These are phyloP conservation scores for Mrakia hoshinonis DNA, from an alignment of 768 basidiomycete genomes.

Conservation along the genomic window DNA sequence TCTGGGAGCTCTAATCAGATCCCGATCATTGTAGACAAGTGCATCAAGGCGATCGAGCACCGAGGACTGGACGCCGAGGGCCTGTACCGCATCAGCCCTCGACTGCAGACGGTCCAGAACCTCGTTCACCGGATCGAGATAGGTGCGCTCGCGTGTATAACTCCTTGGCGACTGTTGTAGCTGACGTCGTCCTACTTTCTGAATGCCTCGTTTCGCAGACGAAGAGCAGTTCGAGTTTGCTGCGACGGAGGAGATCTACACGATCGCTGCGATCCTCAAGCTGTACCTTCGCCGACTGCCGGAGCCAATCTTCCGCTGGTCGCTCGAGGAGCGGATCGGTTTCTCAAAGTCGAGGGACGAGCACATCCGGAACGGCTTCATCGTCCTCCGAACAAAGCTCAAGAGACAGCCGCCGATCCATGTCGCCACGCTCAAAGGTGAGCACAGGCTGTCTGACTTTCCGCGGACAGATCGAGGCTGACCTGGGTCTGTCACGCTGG, in stretches of 20 bases:
- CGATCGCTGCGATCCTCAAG: constrained; percentile 30
- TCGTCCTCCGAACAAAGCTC: constrained; percentile 18
- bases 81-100: constrained; percentile 14
- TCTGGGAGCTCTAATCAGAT: neutral
- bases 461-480: neutral
- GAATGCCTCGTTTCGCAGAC: neutral
- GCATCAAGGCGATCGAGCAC: constrained; percentile 24
- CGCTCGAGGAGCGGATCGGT: constrained; percentile 11
- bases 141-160: neutral
- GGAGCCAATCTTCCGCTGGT: constrained; percentile 28
- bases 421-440: constrained; percentile 14
- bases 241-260: constrained; percentile 25
- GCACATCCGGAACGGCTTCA: constrained; percentile 22
- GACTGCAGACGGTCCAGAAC: constrained; percentile 11
- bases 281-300: constrained; percentile 29
- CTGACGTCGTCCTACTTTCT: no score
- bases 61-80: constrained; percentile 26
- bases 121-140: constrained; percentile 7
- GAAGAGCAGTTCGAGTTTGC: constrained; percentile 27
- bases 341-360: constrained; percentile 22
- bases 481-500: neutral
- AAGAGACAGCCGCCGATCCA: constrained; percentile 25
- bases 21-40: constrained; percentile 25
- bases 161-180: neutral
- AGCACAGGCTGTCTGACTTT: neutral